Conservation (phyloP, 2,329 filamentous ascomycete genomes). For the Colletotrichum incanum region DNA sequence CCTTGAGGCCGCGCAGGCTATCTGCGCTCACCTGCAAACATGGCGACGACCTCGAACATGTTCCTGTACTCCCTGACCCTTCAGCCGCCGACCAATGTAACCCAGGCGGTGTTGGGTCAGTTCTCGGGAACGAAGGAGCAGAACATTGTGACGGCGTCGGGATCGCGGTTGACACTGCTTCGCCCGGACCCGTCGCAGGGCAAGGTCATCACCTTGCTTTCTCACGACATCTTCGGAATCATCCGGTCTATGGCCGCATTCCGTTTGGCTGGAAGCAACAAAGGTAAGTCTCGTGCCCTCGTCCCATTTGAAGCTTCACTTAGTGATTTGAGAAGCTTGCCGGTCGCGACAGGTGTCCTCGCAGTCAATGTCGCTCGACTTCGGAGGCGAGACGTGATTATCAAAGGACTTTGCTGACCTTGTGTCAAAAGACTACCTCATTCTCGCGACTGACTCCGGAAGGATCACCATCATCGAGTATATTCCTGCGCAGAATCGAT, state of each 20-base stretch:
- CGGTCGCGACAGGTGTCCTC: conserved; percentile 30
- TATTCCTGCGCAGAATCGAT: conserved; percentile 86
- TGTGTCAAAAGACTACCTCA: conserved; percentile 84
- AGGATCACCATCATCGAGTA: conserved; percentile 97
- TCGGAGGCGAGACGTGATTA: conserved; percentile 25
- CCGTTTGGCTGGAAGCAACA: conserved; percentile 91
- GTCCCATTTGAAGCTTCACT: conserved; percentile 68
- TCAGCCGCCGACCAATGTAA: conserved; percentile 90
- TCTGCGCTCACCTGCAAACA: conserved; percentile 69
- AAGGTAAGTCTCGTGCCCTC: conserved; percentile 79
- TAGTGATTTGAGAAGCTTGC: conserved; percentile 71
- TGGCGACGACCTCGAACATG: conserved; percentile 99
- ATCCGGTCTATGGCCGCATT: conserved; percentile 92
- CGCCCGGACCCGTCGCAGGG: conserved; percentile 88
- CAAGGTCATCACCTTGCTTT: conserved; percentile 87
- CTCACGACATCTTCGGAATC: conserved; percentile 97
- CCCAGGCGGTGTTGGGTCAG: conserved; percentile 92
- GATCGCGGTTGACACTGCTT: conserved; percentile 89
- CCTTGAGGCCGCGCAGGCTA: conserved; percentile 64
- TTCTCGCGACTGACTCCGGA: conserved; percentile 95
- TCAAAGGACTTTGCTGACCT: conserved; percentile 42
- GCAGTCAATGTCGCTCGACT: conserved; percentile 19
- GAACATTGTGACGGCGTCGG: conserved; percentile 94
- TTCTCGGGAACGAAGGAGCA: conserved; percentile 98
- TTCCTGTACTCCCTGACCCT: conserved; percentile 98